Base-by-base conservation (phyloP, 2,329 filamentous ascomycete species). In the Pezicula rhizophila region DNA sequence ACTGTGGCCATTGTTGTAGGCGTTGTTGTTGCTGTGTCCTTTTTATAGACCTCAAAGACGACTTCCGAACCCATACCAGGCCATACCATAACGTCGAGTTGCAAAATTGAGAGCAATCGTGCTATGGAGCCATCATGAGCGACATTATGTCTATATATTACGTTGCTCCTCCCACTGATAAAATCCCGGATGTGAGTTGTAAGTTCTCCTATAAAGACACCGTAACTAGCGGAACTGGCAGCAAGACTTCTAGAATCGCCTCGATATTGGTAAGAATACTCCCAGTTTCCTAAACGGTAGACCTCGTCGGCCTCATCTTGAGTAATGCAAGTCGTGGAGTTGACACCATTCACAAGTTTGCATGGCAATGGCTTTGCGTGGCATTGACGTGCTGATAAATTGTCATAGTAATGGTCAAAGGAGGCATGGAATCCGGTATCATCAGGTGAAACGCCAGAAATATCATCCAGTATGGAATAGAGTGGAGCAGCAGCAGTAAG, bases 391-490 rank as follows among this genome's bases (percentile, higher is more conserved):
- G 87, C 84, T 0, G 86, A 89, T 1, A 93, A 75, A 60, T 90
- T 93, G 64, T 93, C 89, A 59, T 84, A 93, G 69, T 93, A 93
- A 66, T 90, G 88, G 61, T 93, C 89, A 58, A 86, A 84, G 46
- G 77, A 83, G 37, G 68, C 73, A 60, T 92, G 87, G 71, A 88
- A 93, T 3, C 74, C 83, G 0, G 63, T 60, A 51, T 82, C 76
- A 31, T 66, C 66, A 0, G 71, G 52, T 0, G 75, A 62, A 1
- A 93, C 77, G 26, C 84, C 85, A 0, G 85, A 88, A 41, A 92
- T 76, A 38, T 69, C 64, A 59, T 93, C 88, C 0, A 93, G 76
- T 0, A 65, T 66, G 5, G 65, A 60, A 61, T 79, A 87, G 0
- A 93, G 69, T 0, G 67, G 55, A 2, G 66, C 61, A 0, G 84